phyloP scores from a whole-genome alignment of 2,329 filamentous ascomycete species.

The Phaeophleospora eucalypticola region DNA sequence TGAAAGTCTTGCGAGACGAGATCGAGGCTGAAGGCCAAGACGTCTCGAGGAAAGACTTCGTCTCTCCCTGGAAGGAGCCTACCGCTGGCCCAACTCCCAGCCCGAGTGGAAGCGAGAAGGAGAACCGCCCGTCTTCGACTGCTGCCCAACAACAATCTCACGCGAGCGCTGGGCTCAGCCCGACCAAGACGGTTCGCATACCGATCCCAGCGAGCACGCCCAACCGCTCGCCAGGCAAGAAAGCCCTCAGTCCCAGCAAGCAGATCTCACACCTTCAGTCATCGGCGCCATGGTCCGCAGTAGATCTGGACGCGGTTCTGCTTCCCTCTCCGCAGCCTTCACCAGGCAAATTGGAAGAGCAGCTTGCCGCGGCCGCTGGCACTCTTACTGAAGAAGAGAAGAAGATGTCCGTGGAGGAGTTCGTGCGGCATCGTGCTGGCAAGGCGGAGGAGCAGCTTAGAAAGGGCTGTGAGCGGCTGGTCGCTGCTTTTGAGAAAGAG shows the following conservation, averaged over 20 bases:
- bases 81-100: slow-evolving; percentile 20
- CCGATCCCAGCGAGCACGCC: slow-evolving; percentile 42
- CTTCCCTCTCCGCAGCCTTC: slow-evolving; percentile 37
- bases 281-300: slow-evolving; percentile 62
- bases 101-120: slow-evolving; percentile 38
- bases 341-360: slow-evolving; percentile 22
- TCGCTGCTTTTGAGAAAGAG: slow-evolving; percentile 77
- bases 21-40: slow-evolving; percentile 16
- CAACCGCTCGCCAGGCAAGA: slow-evolving; percentile 27
- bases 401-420: slow-evolving; percentile 89
- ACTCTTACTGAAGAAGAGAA: slow-evolving; percentile 72
- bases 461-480: slow-evolving; percentile 76
- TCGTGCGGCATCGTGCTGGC: slow-evolving; percentile 77
- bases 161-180: slow-evolving; percentile 26
- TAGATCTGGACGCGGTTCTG: slow-evolving; percentile 73
- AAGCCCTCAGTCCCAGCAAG: slow-evolving; percentile 36
- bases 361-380: slow-evolving; percentile 44
- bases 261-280: slow-evolving; percentile 49
- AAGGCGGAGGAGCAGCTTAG: slow-evolving; percentile 76
- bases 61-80: slow-evolving; percentile 5
- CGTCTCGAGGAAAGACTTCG: slow-evolving; percentile 5
- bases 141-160: slow-evolving; percentile 27
- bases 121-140: slow-evolving; percentile 33
- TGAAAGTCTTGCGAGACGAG: slow-evolving; percentile 22
- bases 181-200: slow-evolving; percentile 35